Base-by-base conservation (phyloP, 257 asterid species). In the Solanum megistacrolobum region DNA sequence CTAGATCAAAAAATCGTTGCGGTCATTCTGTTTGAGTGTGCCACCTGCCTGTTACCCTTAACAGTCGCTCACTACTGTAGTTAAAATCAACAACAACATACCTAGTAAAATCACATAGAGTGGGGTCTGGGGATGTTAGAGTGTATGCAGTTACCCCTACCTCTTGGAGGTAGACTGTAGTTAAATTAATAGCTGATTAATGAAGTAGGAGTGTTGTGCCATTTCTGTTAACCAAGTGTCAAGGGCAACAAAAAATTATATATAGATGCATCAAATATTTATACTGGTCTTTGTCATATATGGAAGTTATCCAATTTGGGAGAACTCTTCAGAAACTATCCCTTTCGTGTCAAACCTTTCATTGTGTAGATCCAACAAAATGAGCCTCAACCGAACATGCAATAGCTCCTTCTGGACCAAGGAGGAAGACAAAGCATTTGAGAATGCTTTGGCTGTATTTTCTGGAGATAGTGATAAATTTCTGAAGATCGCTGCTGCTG, bases 381-480 rank as follows among this genome's bases (percentile, higher is more conserved):
- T 81, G 85, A 81, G 36, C 85, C 4, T 35, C 25, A 13, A 81
- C 39, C 85, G 34, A 48, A 46, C 39, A 81, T 81, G 85, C 85
- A 81, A 46, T 46, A 43, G 39, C 39, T 46, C 85, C 39, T 81
- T 62, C 66, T 81, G 85, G 85, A 81, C 85, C 6, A 68, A 66
- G 88, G 93, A 92, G 86, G 66, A 81, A 81, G 66, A 81, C 68
- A 27, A 48, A 46, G 85, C 85, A 81, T 81, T 81, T 46, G 68
- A 43, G 14, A 81, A 18, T 46, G 66, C 68, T 16, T 21, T 43
- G 65, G 85, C 85, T 1, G 2, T 43, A 14, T 81, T 46, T 46
- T 48, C 68, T 81, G 39, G 66, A 46, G 68, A 29, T 46, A 27
- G 27, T 2, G 21, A 81, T 81, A 36, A 7, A 81, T n/a, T 81